phyloP scores from a whole-genome alignment of 2,329 filamentous ascomycete genomes.

The Fusarium phyllophilum region DNA sequence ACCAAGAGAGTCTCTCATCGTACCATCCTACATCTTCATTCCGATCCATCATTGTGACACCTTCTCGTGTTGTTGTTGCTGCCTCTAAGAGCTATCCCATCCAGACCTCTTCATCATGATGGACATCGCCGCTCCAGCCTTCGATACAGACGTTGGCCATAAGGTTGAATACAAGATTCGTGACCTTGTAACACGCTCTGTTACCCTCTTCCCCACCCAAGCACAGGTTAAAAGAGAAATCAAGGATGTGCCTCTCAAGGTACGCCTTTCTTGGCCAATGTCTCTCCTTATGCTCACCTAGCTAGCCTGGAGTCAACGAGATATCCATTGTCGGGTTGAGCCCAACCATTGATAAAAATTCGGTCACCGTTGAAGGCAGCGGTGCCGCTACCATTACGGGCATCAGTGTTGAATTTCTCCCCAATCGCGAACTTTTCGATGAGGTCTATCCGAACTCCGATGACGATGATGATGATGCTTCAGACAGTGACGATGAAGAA shows the following conservation, averaged over 20 bases:
- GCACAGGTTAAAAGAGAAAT: constrained; percentile 71
- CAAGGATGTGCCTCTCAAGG: constrained; percentile 56
- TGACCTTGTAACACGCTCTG: constrained; percentile 67
- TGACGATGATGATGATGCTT: constrained; percentile 47
- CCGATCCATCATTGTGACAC: not conserved
- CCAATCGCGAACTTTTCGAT: constrained; percentile 64
- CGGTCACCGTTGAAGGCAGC: constrained; percentile 69
- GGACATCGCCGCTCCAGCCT: not conserved
- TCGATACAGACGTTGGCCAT: constrained; percentile 52
- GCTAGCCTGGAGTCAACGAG: constrained; percentile 65
- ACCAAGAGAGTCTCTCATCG: not conserved
- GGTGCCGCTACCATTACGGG: constrained; percentile 68
- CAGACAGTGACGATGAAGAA: constrained; percentile 42
- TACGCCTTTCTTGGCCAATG: constrained; percentile 3
- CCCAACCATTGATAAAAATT: constrained; percentile 65
- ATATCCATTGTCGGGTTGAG: constrained; percentile 67
- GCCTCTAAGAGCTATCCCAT: not conserved
- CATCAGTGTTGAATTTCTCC: constrained; percentile 68
- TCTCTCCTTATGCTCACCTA: not conserved
- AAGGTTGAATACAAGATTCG: constrained; percentile 64
- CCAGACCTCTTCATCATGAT: not conserved
- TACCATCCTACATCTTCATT: not conserved
- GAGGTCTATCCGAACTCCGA: constrained; percentile 63
- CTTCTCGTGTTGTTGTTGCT: not conserved
- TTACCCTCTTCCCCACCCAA: constrained; percentile 70